phyloP scores from a whole-genome alignment of 345 rosid genomes.

The Eutrema japonicum region DNA sequence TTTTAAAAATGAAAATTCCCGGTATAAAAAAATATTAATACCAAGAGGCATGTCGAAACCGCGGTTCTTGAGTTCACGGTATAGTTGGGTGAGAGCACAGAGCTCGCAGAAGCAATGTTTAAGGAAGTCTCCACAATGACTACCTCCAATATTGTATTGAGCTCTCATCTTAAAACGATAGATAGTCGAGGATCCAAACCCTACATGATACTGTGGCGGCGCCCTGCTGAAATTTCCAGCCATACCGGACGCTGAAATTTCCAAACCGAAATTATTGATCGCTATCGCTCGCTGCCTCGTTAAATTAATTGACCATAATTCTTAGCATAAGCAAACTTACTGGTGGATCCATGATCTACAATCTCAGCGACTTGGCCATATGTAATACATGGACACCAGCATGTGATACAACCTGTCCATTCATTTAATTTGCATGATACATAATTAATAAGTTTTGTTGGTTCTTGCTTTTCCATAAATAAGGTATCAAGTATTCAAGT shows the following conservation, averaged over 20 bases:
- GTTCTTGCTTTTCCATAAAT: not conserved
- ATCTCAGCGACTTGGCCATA: conserved; percentile 70
- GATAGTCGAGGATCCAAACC: conserved; percentile 39
- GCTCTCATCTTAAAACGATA: conserved; percentile 53
- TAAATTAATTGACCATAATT: not conserved
- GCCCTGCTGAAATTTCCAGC: conserved; percentile 58
- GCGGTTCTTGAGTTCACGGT: conserved; percentile 55
- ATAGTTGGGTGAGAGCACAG: conserved; percentile 56
- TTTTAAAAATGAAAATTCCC: not conserved
- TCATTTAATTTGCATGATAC: conserved; percentile 14
- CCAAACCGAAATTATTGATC: not conserved
- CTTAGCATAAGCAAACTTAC: conserved; percentile 39
- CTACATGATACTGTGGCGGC: no score
- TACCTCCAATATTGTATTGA: conserved; percentile 51
- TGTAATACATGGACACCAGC: conserved; percentile 64
- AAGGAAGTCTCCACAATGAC: conserved; percentile 47
- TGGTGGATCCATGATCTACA: conserved; percentile 53
- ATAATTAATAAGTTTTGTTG: not conserved
- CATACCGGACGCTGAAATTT: conserved; percentile 45
- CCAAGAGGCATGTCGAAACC: conserved; percentile 53
- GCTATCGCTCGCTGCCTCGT: not conserved
- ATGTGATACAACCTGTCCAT: conserved; percentile 53
- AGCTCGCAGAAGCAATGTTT: conserved; percentile 50
- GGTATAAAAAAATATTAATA: not conserved
- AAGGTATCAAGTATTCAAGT: no score